Evolutionary conservation across 805 yeast species (phyloP).

Genomic region (Candida dendrica): DNA sequence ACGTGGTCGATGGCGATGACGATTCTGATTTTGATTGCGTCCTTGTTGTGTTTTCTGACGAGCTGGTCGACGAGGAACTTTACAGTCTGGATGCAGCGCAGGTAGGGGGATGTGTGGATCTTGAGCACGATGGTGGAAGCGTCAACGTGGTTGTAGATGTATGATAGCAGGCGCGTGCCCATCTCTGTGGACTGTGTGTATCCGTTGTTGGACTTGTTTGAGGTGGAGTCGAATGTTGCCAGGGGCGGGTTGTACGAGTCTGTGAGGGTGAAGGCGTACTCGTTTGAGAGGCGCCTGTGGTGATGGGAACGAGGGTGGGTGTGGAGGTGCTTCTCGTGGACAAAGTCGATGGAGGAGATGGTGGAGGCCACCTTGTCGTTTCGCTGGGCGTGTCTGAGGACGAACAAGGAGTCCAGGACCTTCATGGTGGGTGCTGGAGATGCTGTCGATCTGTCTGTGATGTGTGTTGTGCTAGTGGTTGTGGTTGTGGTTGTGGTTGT

Average conservation of each 20-base stretch:
- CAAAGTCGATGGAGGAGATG: conserved; percentile 18
- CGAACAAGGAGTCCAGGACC: conserved; percentile 18
- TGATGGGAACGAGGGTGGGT: no score
- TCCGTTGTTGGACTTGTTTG: conserved; percentile 21
- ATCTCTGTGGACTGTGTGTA: conserved; percentile 18
- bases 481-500: no score
- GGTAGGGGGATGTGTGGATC: conserved; percentile 36
- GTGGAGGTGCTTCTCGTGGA: not conserved
- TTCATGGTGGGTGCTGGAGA: no score
- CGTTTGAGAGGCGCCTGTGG: not conserved
- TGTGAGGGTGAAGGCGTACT: conserved; percentile 4
- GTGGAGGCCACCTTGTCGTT: conserved; percentile 21
- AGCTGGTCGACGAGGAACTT: conserved; percentile 17
- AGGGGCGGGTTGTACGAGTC: conserved; percentile 20
- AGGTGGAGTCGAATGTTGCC: conserved; percentile 20
- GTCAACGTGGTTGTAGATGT: conserved; percentile 12
- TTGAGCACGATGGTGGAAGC: conserved; percentile 10
- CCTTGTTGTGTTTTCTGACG: conserved; percentile 9
- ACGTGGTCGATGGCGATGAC: conserved; percentile 33
- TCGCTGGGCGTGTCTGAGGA: conserved; percentile 22
- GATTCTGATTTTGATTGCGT: conserved; percentile 6
- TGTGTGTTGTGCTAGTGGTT: no score
- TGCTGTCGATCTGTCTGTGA: no score
- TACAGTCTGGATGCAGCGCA: conserved; percentile 36
- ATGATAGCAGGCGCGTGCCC: conserved; percentile 15